Evolutionary conservation across 306 rosid genomes (phyloP), one percentile per base, ranked within the genome.

Genomic region (Rosa multiflora): DNA sequence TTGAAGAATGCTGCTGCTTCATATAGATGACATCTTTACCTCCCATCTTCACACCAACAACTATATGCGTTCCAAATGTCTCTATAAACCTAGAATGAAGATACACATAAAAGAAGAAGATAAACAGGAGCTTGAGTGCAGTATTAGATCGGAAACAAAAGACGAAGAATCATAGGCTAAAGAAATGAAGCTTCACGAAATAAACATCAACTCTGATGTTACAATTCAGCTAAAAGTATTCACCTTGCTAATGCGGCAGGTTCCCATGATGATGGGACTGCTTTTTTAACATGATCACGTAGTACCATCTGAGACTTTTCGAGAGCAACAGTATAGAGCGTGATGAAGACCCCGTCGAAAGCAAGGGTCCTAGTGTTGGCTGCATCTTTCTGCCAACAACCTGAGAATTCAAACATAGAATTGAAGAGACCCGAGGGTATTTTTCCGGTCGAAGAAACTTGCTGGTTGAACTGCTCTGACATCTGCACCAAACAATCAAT

Each of bases 381-480:
- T 32, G 99, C 99, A 90, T 95, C 99, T 87, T 90, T 95, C 88
- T 92, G 99, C 99, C 99, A 95, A 84, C 94, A 90, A 43, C 96
- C 97, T 73, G 99, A 91, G 84, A 89, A 92, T 78, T 92, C 99
- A 75, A 91, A 95, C 99, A 92, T 92, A 40, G 92, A 21, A 87
- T 92, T 95, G 94, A 95, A 92, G 86, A 88, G 94, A 78, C 99
- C 99, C 0, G 99, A 91, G 69, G 99, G 99, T 84, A 95, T 95
- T 87, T 95, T 95, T 14, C 99, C 98, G 14, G 91, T 88, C 89
- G 90, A 84, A 74, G 92, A 86, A 76, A 92, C 82, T 73, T 92
- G 98, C 91, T 88, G 99, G 80, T 95, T 95, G 90, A 92, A 92
- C 84, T 95, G 99, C 89, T 95, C 99, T 66, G 99, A 92, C 99